Evolutionary conservation across 345 rosid species (phyloP), one percentile per base, ranked within the genome.

Genomic region (Schrenkiella parvula): DNA sequence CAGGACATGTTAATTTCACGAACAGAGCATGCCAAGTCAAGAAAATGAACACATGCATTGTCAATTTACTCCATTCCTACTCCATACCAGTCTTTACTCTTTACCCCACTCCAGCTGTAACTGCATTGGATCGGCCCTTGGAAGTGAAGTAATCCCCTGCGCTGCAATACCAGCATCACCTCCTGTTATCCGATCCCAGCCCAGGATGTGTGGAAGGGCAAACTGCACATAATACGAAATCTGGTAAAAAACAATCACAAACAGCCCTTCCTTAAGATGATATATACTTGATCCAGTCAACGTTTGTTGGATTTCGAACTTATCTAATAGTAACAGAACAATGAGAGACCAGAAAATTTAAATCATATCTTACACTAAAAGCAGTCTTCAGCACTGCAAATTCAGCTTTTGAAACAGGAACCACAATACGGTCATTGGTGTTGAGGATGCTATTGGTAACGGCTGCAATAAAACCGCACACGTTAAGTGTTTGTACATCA

Each of bases 131-230:
- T 80, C 74, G 19, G 70, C 82, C 82, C 81, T 83, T 2, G 50
- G 53, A 46, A 25, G 35, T 50, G 87, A 47, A 35, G 82, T 66
- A 61, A 61, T 71, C 71, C 34, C 76, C 4, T 38, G 80, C 0
- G 51, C 17, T 56, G 53, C 60, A 22, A 15, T 61, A 4, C 28
- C 61, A 26, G 0, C 71, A 35, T 64, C 79, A 59, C 63, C 76
- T 5, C 63, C 73, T 3, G 83, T 89, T 78, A 85, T 64, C 34
- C 82, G 74, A 77, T 81, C 87, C 99, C 99, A 95, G 13, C 96
- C 99, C 79, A 95, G 80, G 82, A 95, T 83, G 78, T 89, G 92
- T 26, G 99, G 98, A 84, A 95, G 80, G 7, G 82, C 93, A 84
- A 84, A 91, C 99, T 95, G 91, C 84, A 82, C 19, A 54, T 55